Percentiles rank a stretch among this genome's conserved stretches.
These are phyloP conservation scores for Russula vinacea DNA, from an alignment of 768 basidiomycete species.

Conservation along the genomic window DNA sequence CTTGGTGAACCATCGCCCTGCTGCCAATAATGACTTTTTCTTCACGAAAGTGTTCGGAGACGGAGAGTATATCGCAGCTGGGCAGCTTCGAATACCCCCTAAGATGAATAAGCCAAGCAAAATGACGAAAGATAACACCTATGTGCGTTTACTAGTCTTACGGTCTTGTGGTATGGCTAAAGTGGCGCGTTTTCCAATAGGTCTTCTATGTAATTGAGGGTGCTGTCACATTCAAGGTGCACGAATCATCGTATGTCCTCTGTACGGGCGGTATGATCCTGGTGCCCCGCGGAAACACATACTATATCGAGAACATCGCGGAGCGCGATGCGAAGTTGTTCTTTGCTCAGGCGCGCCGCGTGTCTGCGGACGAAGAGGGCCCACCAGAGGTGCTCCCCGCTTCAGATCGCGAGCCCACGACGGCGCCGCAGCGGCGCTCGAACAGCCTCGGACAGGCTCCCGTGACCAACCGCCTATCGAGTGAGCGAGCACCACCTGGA, in stretches of 20 bases:
- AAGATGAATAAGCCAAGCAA: conserved; percentile 82
- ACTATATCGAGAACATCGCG: conserved; percentile 84
- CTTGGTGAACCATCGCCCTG: conserved; percentile 59
- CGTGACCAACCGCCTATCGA: conserved; percentile 22
- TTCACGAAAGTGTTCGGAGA: conserved; percentile 94
- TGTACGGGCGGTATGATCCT: conserved; percentile 83
- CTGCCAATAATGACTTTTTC: conserved; percentile 65
- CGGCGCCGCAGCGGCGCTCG: conserved; percentile 19
- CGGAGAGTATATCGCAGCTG: conserved; percentile 86
- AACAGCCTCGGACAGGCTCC: conserved; percentile 26
- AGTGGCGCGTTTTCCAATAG: conserved; percentile 38
- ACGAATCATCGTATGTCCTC: conserved; percentile 74
- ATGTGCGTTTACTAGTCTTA: conserved; percentile 50
- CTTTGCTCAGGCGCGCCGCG: conserved; percentile 82
- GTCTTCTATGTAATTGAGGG: conserved; percentile 84
- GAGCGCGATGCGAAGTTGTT: conserved; percentile 79
- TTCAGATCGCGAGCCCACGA: conserved; percentile 12
- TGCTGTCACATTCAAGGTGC: conserved; percentile 80
- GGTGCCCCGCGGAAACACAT: conserved; percentile 92
- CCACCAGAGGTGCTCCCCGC: conserved; percentile 28
- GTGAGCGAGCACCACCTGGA: conserved; percentile 14
- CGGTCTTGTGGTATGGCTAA: conserved; percentile 23
- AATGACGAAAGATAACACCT: conserved; percentile 89
- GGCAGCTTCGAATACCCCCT: conserved; percentile 79
- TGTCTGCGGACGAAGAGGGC: conserved; percentile 37